Evolutionary conservation across 1,139 yeast genomes (phyloP).

Genomic region (Taphrina flavorubra): DNA sequence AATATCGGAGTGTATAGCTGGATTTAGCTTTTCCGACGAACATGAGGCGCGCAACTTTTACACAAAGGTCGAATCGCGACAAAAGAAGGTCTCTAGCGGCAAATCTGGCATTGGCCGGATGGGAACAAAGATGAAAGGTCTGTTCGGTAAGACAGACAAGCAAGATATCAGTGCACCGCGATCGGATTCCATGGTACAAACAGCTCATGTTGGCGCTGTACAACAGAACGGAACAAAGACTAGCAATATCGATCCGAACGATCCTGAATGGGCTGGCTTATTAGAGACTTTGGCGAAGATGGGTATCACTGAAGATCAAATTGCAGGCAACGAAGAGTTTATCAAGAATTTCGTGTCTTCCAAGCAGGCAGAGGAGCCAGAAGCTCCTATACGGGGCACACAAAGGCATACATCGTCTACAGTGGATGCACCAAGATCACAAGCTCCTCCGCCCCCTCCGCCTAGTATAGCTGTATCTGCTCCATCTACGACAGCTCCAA

Average conservation of each 20-base stretch:
- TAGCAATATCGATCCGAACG: conserved; percentile 50
- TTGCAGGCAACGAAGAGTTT: conserved; percentile 70
- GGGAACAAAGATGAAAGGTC: conserved; percentile 37
- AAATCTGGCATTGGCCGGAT: conserved; percentile 26
- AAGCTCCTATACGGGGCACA: conserved; percentile 53
- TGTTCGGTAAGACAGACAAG: conserved; percentile 42
- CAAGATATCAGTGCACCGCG: conserved; percentile 80
- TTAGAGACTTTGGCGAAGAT: conserved; percentile 75
- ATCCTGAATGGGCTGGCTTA: conserved; percentile 82
- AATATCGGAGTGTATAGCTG: conserved; percentile 87
- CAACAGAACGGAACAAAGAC: conserved; percentile 38
- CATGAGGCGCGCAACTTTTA: conserved; percentile 74
- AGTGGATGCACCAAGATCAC: conserved; percentile 43
- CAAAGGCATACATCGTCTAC: conserved; percentile 21
- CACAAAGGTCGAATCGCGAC: conserved; percentile 36
- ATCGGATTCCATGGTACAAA: conserved; percentile 50
- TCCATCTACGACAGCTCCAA: conserved; percentile 42
- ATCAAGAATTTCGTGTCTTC: conserved; percentile 59
- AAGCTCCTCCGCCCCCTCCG: conserved; percentile 48
- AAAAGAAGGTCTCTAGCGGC: conserved; percentile 25
- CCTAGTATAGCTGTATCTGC: conserved; percentile 43
- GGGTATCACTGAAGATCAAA: conserved; percentile 87
- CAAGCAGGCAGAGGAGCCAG: conserved; percentile 83
- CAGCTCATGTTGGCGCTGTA: conserved; percentile 29
- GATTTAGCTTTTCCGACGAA: conserved; percentile 85